Base-by-base conservation (phyloP, 768 basidiomycete genomes). In the Trametes gibbosa region DNA sequence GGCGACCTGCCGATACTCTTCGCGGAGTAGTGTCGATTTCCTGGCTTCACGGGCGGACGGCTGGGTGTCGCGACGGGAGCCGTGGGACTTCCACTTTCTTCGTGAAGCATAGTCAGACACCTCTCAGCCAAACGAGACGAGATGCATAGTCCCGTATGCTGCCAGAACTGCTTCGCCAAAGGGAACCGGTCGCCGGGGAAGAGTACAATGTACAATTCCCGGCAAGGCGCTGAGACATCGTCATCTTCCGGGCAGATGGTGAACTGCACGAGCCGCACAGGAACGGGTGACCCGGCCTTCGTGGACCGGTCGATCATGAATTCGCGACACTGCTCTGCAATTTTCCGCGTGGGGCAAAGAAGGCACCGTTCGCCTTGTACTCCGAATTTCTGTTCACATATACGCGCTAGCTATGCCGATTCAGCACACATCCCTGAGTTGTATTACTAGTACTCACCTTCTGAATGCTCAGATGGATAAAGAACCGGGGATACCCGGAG, bases 401-500 rank as follows among this genome's bases (percentile, higher is more conserved):
- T 79, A 1, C 70, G 60, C 0, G 88, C 90, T 60, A 98, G 89
- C 95, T 98, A 53, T 40, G 21, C 42, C 21, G 43, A 56, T 57
- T 50, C n/a, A 59, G 50, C 49, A 43, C 29, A 25, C 16, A 49
- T 6, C 34, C 39, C 35, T 16, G 6, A 37, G 14, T n/a, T 23
- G 12, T n/a, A 48, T 10, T 35, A 43, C 24, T n/a, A 8, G 24
- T 12, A 73, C 81, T 63, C 68, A 94, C 96, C 79, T 92, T 91
- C 67, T 83, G 82, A 41, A 97, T 93, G 62, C 81, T 87, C 27
- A 84, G 74, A 71, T 97, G 91, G 53, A 98, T 89, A 73, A 96
- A 97, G 74, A 98, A 98, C 52, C 96, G 77, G 0, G 96, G 96
- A 69, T 98, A 99, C 5, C 95, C 96, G 3, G 86, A 82, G 41